Evolutionary conservation across 2,329 filamentous ascomycete species (phyloP).

Genomic region (Aspergillus alliaceus): DNA sequence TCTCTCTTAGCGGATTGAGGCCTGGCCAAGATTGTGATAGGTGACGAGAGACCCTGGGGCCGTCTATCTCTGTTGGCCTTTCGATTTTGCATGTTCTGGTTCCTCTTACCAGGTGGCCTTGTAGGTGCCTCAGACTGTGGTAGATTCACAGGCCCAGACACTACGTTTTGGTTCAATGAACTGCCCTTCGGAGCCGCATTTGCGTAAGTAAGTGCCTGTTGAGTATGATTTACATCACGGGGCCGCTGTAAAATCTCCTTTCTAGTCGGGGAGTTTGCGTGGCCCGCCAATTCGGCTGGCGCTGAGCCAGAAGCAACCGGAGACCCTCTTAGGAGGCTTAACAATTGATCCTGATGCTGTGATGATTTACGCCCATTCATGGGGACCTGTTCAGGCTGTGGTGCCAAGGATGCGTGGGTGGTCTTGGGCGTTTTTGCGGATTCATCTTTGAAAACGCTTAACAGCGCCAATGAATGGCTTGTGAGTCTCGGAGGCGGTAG

Average conservation of each 20-base stretch:
- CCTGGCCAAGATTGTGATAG: constrained; percentile 39
- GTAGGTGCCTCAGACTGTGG: constrained; percentile 38
- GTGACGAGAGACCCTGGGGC: constrained; percentile 28
- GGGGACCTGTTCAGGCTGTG: constrained; percentile 14
- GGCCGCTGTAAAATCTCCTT: constrained; percentile 37
- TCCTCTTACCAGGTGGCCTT: constrained; percentile 27
- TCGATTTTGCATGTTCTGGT: constrained; percentile 20
- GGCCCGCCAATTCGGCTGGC: constrained; percentile 49
- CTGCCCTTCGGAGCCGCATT: constrained; percentile 15
- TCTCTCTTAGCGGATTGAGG: constrained; percentile 34
- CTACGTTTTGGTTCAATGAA: constrained; percentile 38
- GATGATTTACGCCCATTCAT: constrained; percentile 25
- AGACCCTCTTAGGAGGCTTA: constrained; percentile 34
- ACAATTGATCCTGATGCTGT: constrained; percentile 39
- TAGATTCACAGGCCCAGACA: constrained; percentile 41
- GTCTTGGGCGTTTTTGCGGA: constrained; percentile 26
- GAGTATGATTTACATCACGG: constrained; percentile 11
- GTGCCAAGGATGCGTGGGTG: constrained; percentile 16
- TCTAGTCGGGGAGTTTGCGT: constrained; percentile 37
- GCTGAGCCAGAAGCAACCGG: constrained; percentile 22
- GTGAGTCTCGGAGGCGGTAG: constrained; percentile 60
- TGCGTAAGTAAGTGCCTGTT: constrained; percentile 14
- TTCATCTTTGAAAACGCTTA: constrained; percentile 57
- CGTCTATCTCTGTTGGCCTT: constrained; percentile 23
- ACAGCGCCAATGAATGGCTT: constrained; percentile 56